Evolutionary conservation across 495 filamentous ascomycete species (phyloP).

Genomic region (Aspergillus steynii): DNA sequence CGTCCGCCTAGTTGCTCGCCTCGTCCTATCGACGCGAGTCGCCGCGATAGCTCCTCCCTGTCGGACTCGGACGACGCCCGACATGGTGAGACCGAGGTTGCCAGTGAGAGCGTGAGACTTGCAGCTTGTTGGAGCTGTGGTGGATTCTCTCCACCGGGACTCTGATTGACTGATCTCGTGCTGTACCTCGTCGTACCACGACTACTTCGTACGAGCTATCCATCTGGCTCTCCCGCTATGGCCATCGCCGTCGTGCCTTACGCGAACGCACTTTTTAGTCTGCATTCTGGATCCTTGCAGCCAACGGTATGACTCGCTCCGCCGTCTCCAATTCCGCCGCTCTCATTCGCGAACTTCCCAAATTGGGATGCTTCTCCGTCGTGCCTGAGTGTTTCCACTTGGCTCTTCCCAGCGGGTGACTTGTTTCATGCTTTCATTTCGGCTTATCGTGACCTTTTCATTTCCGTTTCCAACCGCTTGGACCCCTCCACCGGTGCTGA

Average conservation of each 20-base stretch:
- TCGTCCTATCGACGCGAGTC: not conserved
- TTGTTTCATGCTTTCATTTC: not conserved
- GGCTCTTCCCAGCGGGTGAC: not conserved
- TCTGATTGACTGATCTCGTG: not conserved
- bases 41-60: not conserved
- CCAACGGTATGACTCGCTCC: not conserved
- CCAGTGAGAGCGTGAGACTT: not conserved
- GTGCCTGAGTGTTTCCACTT: not conserved
- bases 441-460: not conserved
- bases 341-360: not conserved
- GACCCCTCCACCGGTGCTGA: too few species aligned
- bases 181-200: not conserved
- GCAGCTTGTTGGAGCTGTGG: conserved; percentile 5
- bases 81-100: conserved; percentile 1
- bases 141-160: conserved; percentile 6
- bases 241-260: not conserved
- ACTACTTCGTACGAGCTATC: not conserved
- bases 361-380: not conserved
- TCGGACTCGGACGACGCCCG: conserved; percentile 7
- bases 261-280: not conserved
- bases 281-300: not conserved
- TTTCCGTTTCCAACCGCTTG: not conserved
- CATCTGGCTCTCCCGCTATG: not conserved
- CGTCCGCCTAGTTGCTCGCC: not conserved
- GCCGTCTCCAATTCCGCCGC: not conserved